Conservation (phyloP, 2,329 filamentous ascomycete genomes). For the Bipolaris cookei region DNA sequence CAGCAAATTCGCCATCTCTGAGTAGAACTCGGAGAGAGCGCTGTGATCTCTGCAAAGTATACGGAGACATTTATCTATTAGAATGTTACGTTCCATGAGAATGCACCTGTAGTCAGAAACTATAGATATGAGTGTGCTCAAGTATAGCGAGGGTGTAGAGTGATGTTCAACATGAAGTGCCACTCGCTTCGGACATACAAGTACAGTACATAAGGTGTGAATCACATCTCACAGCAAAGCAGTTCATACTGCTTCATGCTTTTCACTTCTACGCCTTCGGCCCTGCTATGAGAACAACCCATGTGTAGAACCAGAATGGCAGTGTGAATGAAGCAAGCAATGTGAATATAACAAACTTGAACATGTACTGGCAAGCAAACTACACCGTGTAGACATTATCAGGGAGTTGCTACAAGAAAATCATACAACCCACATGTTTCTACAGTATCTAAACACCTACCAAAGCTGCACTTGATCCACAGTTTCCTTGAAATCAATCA, state of each 20-base stretch:
- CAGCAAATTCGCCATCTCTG: background rate
- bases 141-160: background rate
- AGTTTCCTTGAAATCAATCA: background rate
- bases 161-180: background rate
- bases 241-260: background rate
- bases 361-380: background rate
- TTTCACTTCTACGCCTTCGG: background rate
- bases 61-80: background rate
- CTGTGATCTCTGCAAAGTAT: background rate
- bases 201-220: no score
- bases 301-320: no score
- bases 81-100: background rate
- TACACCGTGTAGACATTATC: no score
- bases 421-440: no score
- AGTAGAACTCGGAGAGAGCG: background rate
- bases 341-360: background rate
- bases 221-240: background rate
- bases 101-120: background rate
- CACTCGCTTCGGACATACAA: background rate
- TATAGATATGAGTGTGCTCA: slow-evolving; percentile 1
- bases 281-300: background rate
- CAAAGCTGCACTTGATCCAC: no score
- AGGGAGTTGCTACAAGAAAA: background rate
- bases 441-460: background rate
- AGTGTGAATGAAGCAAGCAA: background rate